Conservation (phyloP, 2,329 filamentous ascomycete species). For the Beauveria asiatica region DNA sequence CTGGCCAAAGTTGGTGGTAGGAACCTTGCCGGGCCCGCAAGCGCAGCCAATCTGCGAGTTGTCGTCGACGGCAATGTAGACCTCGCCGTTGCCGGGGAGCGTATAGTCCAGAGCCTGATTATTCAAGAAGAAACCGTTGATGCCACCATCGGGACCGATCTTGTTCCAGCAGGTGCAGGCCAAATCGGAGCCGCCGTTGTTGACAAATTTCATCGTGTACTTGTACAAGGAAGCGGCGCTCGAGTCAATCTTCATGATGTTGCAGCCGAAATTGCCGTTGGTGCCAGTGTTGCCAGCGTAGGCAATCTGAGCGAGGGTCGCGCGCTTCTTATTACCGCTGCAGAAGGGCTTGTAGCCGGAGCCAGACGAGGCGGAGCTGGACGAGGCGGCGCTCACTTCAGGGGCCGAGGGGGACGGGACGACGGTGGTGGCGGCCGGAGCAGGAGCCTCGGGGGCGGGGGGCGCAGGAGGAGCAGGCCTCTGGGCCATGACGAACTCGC, state of each 20-base stretch:
- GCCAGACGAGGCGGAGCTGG: slow-evolving; percentile 8
- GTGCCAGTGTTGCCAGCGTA: slow-evolving; percentile 38
- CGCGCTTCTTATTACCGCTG: slow-evolving; percentile 32
- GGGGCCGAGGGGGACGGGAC: not conserved
- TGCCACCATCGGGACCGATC: slow-evolving; percentile 35
- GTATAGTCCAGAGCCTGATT: slow-evolving; percentile 33
- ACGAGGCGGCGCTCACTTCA: not conserved
- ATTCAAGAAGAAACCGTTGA: slow-evolving; percentile 41
- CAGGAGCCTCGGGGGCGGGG: slow-evolving; percentile 8
- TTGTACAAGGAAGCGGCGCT: slow-evolving; percentile 31
- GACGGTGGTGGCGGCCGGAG: slow-evolving; percentile 9
- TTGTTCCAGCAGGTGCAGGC: slow-evolving; percentile 43
- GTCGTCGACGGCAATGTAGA: slow-evolving; percentile 35
- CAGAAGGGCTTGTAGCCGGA: slow-evolving; percentile 26
- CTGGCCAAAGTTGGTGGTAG: slow-evolving; percentile 30
- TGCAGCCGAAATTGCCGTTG: slow-evolving; percentile 38
- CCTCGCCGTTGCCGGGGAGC: slow-evolving; percentile 27
- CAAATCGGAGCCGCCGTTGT: slow-evolving; percentile 26
- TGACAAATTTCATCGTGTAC: slow-evolving; percentile 34
- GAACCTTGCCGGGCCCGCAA: slow-evolving; percentile 28
- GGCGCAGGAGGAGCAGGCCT: slow-evolving; percentile 20
- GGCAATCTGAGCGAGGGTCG: slow-evolving; percentile 36
- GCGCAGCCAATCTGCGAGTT: slow-evolving; percentile 42
- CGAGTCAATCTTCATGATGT: slow-evolving; percentile 37
- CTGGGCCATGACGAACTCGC: slow-evolving; percentile 27